Conservation (phyloP, 495 filamentous ascomycete genomes). For the Pseudoneurospora amorphoporcata region DNA sequence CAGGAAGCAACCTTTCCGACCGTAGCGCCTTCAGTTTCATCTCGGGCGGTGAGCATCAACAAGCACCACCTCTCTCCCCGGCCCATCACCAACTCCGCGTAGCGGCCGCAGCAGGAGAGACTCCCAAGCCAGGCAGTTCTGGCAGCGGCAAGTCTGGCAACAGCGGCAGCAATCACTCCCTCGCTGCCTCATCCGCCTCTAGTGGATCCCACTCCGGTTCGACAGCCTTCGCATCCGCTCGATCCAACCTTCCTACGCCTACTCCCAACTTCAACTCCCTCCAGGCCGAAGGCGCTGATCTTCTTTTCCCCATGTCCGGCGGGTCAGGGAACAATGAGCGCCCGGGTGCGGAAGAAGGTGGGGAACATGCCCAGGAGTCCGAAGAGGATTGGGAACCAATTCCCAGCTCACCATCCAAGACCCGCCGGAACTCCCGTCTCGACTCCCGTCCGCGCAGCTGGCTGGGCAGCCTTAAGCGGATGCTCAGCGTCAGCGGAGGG, state of each 20-base stretch:
- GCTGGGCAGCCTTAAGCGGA: constrained; percentile 39
- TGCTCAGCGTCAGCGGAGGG: constrained; percentile 25
- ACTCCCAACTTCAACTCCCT: background rate
- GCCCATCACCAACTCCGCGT: constrained; percentile 8
- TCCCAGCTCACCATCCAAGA: background rate
- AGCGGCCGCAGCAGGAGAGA: constrained; percentile 11
- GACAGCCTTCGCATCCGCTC: background rate
- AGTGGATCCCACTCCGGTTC: background rate
- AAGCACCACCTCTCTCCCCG: background rate
- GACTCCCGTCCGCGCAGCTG: constrained; percentile 24
- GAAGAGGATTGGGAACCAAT: background rate
- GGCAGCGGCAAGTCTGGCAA: constrained; percentile 7
- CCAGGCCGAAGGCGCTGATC: background rate
- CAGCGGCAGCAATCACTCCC: constrained; percentile 22
- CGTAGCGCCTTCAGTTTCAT: constrained; percentile 27
- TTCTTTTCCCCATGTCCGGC: background rate
- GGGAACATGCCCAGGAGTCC: background rate
- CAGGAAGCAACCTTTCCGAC: constrained; percentile 33
- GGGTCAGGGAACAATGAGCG: background rate
- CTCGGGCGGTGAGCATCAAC: constrained; percentile 2
- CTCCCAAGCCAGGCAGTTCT: constrained; percentile 9
- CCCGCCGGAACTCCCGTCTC: background rate
- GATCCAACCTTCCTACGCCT: background rate
- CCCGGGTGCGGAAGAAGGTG: background rate
- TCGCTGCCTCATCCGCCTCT: background rate